These are phyloP conservation scores for Rutstroemia sp. DNA, from an alignment of 2,329 filamentous ascomycete genomes.

Conservation along the genomic window DNA sequence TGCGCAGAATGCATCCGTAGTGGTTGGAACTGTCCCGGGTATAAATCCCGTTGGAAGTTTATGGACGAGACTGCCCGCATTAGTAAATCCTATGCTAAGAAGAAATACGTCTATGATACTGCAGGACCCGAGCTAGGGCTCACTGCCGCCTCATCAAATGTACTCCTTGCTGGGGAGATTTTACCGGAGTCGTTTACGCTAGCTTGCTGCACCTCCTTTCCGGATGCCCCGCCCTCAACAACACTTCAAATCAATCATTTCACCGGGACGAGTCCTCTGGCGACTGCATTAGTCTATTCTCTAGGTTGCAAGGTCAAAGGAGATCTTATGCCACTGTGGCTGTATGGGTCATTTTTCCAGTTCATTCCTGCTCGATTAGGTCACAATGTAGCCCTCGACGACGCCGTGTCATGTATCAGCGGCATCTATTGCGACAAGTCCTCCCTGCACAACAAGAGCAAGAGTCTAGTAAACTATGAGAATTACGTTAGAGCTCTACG, in stretches of 20 bases:
- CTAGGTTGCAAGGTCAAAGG: conserved; percentile 10
- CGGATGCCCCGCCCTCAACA: not conserved
- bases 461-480: not conserved
- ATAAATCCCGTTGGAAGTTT: conserved; percentile 12
- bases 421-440: conserved; percentile 7
- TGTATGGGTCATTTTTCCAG: conserved; percentile 11
- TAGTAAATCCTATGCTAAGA: conserved; percentile 2
- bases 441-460: not conserved
- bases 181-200: not conserved
- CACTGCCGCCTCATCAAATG: not conserved
- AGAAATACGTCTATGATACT: conserved; percentile 7
- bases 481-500: conserved; percentile 12
- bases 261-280: conserved; percentile 5
- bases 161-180: too few species aligned
- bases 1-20: conserved; percentile 14
- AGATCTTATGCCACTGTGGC: conserved; percentile 6
- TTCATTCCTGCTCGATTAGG: conserved; percentile 11
- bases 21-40: conserved; percentile 14
- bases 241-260: conserved; percentile 2
- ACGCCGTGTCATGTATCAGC: conserved; percentile 13
- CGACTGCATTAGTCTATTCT: conserved; percentile 8
- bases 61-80: conserved; percentile 14
- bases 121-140: not conserved
- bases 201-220: not conserved
- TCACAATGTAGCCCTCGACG: conserved; percentile 13